Conservation (phyloP, 2,329 filamentous ascomycete species). For the Tolypocladium nubicola region DNA sequence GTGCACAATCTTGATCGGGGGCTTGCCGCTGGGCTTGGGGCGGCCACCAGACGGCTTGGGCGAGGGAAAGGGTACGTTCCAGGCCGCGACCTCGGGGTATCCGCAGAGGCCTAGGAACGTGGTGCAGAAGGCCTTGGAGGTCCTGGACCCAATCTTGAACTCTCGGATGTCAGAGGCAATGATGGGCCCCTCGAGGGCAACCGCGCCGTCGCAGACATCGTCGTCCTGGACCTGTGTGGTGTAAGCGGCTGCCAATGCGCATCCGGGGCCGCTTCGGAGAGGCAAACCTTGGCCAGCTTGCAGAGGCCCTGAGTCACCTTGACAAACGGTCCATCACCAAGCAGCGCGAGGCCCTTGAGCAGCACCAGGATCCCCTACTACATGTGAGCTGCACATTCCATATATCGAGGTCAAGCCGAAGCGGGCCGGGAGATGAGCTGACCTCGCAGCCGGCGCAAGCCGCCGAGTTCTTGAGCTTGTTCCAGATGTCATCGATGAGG, state of each 20-base stretch:
- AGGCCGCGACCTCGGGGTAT: conserved; percentile 32
- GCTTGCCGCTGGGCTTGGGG: conserved; percentile 29
- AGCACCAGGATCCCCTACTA: conserved; percentile 15
- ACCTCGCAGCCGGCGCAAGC: conserved; percentile 16
- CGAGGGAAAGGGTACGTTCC: conserved; percentile 32
- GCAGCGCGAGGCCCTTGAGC: conserved; percentile 30
- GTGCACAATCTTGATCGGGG: conserved; percentile 44
- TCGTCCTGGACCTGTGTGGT: conserved; percentile 31
- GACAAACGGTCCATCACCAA: conserved; percentile 31
- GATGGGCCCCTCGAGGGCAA: conserved; percentile 41
- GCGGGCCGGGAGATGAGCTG: background rate
- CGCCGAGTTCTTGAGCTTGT: conserved; percentile 12
- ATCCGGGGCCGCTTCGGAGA: background rate
- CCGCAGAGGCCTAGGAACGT: conserved; percentile 43
- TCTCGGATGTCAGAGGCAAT: conserved; percentile 36
- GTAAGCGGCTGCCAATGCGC: background rate
- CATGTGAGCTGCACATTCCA: background rate
- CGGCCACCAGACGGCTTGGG: conserved; percentile 25
- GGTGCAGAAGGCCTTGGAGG: conserved; percentile 39
- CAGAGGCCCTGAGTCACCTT: conserved; percentile 18
- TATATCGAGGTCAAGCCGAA: background rate
- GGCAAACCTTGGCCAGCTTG: conserved; percentile 19
- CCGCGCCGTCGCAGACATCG: conserved; percentile 44
- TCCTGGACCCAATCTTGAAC: conserved; percentile 35
- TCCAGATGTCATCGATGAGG: conserved; percentile 12